Conservation (phyloP, 306 rosid species). For the Castanea crenata region DNA sequence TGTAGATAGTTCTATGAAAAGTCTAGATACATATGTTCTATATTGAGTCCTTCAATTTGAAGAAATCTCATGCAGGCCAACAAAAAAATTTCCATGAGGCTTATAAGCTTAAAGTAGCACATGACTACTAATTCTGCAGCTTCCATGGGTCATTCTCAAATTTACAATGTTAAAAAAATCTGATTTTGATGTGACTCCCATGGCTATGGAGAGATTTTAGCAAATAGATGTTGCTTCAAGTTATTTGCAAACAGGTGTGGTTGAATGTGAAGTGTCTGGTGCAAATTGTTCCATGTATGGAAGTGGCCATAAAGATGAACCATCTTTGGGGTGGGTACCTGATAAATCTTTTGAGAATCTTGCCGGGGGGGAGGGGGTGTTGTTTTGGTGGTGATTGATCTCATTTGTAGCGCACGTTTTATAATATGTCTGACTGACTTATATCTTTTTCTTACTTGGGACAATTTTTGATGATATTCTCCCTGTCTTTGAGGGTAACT, state of each 20-base stretch:
- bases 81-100: conserved; percentile 27
- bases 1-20: too few relatives aligned
- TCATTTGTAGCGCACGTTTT: too few relatives aligned
- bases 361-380: background rate
- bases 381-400: too few relatives aligned
- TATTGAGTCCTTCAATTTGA: background rate
- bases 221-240: conserved; percentile 31
- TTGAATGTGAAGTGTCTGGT: conserved; percentile 19
- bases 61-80: conserved; percentile 24
- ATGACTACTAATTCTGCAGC: conserved; percentile 27
- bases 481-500: too few relatives aligned
- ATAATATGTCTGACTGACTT: too few relatives aligned
- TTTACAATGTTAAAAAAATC: conserved; percentile 17
- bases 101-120: conserved; percentile 27
- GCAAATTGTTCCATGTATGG: conserved; percentile 13
- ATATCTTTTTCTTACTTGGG: too few relatives aligned
- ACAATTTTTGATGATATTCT: too few relatives aligned
- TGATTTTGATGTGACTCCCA: background rate
- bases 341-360: conserved; percentile 25
- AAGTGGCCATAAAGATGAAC: conserved; percentile 25
- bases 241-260: conserved; percentile 23
- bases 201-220: conserved; percentile 27
- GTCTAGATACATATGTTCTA: too few relatives aligned
- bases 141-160: conserved; percentile 23
- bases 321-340: conserved; percentile 13